phyloP scores from a whole-genome alignment of 2,329 filamentous ascomycete species.

The Knoxdaviesia proteae region DNA sequence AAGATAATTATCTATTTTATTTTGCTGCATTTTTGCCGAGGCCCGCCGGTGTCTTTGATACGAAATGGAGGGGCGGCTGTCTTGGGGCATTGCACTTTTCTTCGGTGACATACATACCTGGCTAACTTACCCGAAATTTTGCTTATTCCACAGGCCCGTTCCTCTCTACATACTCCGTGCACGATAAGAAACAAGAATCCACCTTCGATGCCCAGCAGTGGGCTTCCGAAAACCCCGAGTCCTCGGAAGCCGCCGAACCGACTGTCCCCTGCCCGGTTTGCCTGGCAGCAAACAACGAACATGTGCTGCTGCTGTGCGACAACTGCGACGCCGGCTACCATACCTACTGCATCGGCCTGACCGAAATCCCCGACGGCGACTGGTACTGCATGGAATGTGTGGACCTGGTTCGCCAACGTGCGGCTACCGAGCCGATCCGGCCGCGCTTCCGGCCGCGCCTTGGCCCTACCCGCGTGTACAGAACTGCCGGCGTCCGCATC shows the following conservation, averaged over 20 bases:
- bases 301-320: constrained; percentile 75
- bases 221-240: constrained; percentile 52
- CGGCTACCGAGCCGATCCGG: neutral
- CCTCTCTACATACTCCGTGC: constrained; percentile 40
- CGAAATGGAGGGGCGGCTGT: too few species aligned
- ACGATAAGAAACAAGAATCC: constrained; percentile 74
- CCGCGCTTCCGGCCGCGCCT: too few species aligned
- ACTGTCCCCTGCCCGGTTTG: constrained; percentile 68
- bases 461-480: too few species aligned
- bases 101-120: neutral
- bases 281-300: constrained; percentile 58
- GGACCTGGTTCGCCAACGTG: neutral
- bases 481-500: too few species aligned
- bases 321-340: constrained; percentile 80
- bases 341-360: constrained; percentile 73
- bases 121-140: neutral
- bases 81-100: too few species aligned
- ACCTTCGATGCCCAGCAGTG: constrained; percentile 65
- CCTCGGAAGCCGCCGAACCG: constrained; percentile 40
- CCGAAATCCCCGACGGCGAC: constrained; percentile 50
- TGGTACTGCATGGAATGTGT: constrained; percentile 87
- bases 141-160: constrained; percentile 23
- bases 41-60: too few species aligned
- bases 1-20: too few species aligned
- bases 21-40: too few species aligned